Base-by-base conservation (phyloP, 2,329 filamentous ascomycete species). In the Colletotrichum godetiae region DNA sequence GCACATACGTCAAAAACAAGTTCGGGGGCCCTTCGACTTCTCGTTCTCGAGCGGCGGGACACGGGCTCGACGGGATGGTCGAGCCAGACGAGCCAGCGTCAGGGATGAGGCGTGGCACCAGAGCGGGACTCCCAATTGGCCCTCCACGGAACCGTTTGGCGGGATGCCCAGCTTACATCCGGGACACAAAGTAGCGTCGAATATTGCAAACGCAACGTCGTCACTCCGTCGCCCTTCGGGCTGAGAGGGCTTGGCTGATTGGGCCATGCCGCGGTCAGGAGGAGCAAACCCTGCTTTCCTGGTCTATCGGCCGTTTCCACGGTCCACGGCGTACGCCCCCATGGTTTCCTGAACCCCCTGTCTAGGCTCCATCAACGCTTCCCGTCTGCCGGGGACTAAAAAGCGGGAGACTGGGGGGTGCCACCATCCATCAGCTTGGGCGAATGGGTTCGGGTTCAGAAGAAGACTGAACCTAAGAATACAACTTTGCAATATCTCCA, bases 331-430 rank as follows among this genome's bases (percentile, higher is more conserved):
- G 42, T 22, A 22, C 19, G 29, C 37, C 64, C 65, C 70, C 67
- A 60, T 65, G 55, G 56, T 35, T 46, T 56, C 53, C 60, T 56
- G 49, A 60, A 53, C 27, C 46, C 49, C 66, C 55, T 15, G 52
- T 60, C 33, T 29, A 61, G 66, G 29, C 61, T 52, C 67, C 66
- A 65, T 73, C 52, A 11, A 70, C 46, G 22, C 46, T 46, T 73
- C 70, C 67, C 70, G 67, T 55, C 56, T 29, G 57, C 46, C 46
- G 19, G 67, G 67, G 60, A 46, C 60, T 61, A 69, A 70, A 69
- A 52, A 61, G 67, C 70, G 70, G 70, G 70, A 73, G 55, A 56
- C 67, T 35, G 53, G 69, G 70, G 67, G 65, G 70, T 15, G 8
- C 11, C 29, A 46, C 29, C 61, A 31, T 53, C 13, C 59, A 67